Conservation (phyloP, 805 yeast genomes). For the Saccharomycopsis synnaedendra region DNA sequence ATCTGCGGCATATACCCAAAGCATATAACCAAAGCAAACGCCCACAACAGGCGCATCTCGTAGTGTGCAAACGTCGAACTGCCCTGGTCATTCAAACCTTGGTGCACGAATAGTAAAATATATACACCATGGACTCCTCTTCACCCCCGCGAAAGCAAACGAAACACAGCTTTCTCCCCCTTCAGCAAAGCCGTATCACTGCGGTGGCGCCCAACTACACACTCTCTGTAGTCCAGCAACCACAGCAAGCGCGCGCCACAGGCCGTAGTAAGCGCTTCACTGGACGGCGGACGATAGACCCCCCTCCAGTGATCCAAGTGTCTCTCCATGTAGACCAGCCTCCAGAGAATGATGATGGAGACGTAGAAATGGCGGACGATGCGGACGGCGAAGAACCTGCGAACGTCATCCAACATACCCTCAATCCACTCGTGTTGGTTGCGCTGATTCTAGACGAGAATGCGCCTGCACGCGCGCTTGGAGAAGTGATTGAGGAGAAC, state of each 20-base stretch:
- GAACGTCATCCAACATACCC: conserved; percentile 14
- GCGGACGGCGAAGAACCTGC: background rate
- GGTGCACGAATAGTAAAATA: too few relatives aligned
- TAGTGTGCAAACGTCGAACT: too few relatives aligned
- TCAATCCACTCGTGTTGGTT: conserved; percentile 14
- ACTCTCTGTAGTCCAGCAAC: conserved; percentile 16
- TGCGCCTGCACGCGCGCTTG: background rate
- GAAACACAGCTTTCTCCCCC: conserved; percentile 11
- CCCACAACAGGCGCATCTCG: too few relatives aligned
- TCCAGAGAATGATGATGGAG: background rate
- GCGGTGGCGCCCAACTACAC: conserved; percentile 7
- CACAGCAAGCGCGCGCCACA: conserved; percentile 17
- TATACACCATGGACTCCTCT: too few relatives aligned
- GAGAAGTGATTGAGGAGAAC: background rate
- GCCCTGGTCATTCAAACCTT: too few relatives aligned
- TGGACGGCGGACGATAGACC: conserved; percentile 17
- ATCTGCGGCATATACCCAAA: too few relatives aligned
- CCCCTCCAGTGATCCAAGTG: conserved; percentile 18
- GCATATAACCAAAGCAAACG: too few relatives aligned
- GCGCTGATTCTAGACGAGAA: conserved; percentile 12
- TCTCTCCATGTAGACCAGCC: conserved; percentile 3
- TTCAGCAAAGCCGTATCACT: conserved; percentile 1
- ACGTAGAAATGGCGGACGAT: background rate
- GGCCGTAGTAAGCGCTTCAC: conserved; percentile 16
- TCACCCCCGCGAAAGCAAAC: background rate